A percentile compares a stretch with the other conserved stretches of the same genome.
Conservation (phyloP, 2,329 filamentous ascomycete genomes). For the Aotearoamyces nothofagi region DNA sequence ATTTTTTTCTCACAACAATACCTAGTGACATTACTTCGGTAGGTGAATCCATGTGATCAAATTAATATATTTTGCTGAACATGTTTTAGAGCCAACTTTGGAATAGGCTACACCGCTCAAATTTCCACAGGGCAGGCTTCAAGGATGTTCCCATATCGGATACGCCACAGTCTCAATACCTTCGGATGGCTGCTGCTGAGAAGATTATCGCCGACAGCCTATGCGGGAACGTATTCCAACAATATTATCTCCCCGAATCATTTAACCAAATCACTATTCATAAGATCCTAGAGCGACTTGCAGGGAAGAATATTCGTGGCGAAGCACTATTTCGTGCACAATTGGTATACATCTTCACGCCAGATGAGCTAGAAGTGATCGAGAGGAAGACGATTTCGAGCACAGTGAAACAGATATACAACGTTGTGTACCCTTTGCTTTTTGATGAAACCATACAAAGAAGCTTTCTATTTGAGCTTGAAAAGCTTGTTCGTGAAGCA, state of each 20-base stretch:
- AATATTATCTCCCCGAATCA: slow-evolving; percentile 4
- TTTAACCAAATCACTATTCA: slow-evolving; percentile 2
- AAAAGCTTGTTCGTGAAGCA: slow-evolving; percentile 3
- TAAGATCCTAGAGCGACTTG: slow-evolving; percentile 1
- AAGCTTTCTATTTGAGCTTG: slow-evolving; percentile 2
- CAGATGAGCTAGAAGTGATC: slow-evolving; percentile 1
- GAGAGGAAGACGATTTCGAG: no score
- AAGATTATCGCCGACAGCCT: slow-evolving; percentile 4
- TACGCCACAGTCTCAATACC: slow-evolving; percentile 2
- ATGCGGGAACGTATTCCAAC: slow-evolving; percentile 3
- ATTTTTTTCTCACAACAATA: slow-evolving; percentile 4
- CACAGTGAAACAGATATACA: neutral
- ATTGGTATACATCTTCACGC: slow-evolving; percentile 3
- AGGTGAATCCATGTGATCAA: neutral
- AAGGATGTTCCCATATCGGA: slow-evolving; percentile 3
- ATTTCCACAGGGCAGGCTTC: neutral
- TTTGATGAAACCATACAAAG: slow-evolving; percentile 1
- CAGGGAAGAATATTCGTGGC: slow-evolving; percentile 1
- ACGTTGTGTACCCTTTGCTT: slow-evolving; percentile 2
- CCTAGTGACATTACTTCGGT: slow-evolving; percentile 1
- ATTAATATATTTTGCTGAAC: neutral
- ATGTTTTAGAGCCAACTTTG: slow-evolving; percentile 1
- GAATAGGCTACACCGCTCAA: slow-evolving; percentile 1
- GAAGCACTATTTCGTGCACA: slow-evolving; percentile 4
- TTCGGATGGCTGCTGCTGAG: slow-evolving; percentile 4